phyloP scores from a whole-genome alignment of 2,329 filamentous ascomycete species.

The Arthrinium puccinioides region DNA sequence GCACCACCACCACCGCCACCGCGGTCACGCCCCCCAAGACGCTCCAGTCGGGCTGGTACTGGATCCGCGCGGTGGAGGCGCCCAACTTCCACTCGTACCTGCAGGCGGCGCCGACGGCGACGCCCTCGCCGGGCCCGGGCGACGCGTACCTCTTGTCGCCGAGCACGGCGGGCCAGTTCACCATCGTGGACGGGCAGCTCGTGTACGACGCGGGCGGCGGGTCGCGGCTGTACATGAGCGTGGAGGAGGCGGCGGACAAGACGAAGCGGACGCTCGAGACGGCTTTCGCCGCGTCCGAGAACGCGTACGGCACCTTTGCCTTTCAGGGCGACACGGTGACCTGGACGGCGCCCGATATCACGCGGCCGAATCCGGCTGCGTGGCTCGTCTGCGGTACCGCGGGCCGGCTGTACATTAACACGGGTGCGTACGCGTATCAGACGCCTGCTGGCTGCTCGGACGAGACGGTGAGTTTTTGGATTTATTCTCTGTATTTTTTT shows the following conservation, averaged over 20 bases:
- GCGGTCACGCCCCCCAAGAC: constrained; percentile 20
- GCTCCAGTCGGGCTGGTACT: constrained; percentile 43
- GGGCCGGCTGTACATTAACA: constrained; percentile 48
- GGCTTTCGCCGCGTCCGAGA: constrained; percentile 41
- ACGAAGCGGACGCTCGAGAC: constrained; percentile 41
- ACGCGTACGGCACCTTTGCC: constrained; percentile 47
- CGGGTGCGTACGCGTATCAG: constrained; percentile 50
- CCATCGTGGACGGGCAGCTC: constrained; percentile 47
- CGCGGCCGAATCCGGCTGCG: constrained; percentile 46
- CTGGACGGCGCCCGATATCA: constrained; percentile 41
- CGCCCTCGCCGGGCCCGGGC: too few relatives aligned
- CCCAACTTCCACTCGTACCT: constrained; percentile 53
- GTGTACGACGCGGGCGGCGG: constrained; percentile 38
- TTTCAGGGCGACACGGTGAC: constrained; percentile 52
- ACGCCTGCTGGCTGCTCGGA: constrained; percentile 51
- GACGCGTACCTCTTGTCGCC: constrained; percentile 42
- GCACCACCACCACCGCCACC: too few relatives aligned
- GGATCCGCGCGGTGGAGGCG: constrained; percentile 48
- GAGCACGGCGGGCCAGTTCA: constrained; percentile 50
- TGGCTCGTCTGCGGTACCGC: constrained; percentile 51
- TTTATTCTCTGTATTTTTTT: too few relatives aligned
- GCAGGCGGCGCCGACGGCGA: constrained; percentile 36
- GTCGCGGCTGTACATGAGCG: constrained; percentile 35
- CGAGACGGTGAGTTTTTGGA: constrained; percentile 39
- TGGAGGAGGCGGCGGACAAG: constrained; percentile 37